Evolutionary conservation across 345 rosid species (phyloP).

Genomic region (Chamaenerion angustifolium): DNA sequence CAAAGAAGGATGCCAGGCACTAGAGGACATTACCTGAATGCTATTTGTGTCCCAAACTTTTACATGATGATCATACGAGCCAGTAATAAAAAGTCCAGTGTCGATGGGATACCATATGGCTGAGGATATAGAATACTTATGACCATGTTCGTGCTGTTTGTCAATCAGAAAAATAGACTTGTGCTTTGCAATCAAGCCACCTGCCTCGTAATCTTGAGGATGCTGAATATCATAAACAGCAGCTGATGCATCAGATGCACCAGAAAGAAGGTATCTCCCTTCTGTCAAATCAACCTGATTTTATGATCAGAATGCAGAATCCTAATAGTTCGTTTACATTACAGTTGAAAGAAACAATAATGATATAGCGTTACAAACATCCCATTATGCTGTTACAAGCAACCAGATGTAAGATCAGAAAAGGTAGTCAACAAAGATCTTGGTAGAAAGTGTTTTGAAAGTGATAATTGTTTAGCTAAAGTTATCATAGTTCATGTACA

Average conservation of each 20-base stretch:
- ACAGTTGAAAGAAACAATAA: too few relatives aligned
- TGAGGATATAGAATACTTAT: conserved; percentile 60
- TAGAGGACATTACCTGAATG: conserved; percentile 32
- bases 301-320: conserved; percentile 14
- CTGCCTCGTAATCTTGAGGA: conserved; percentile 46
- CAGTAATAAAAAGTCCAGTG: conserved; percentile 83
- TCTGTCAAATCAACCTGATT: conserved; percentile 91
- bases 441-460: too few relatives aligned
- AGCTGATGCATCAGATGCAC: conserved; percentile 77
- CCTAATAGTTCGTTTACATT: too few relatives aligned
- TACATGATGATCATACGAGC: conserved; percentile 62
- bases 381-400: too few relatives aligned
- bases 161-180: conserved; percentile 48
- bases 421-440: too few relatives aligned
- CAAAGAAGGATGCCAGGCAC: too few relatives aligned
- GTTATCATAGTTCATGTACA: too few relatives aligned
- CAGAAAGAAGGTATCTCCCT: conserved; percentile 69
- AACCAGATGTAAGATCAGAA: too few relatives aligned
- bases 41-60: conserved; percentile 96
- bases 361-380: too few relatives aligned
- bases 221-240: conserved; percentile 69
- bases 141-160: conserved; percentile 66
- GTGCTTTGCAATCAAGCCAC: conserved; percentile 65
- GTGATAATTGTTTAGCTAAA: too few relatives aligned
- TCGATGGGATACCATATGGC: conserved; percentile 94